These are phyloP conservation scores for Prunus mume DNA, from an alignment of 306 rosid genomes.

Conservation along the genomic window DNA sequence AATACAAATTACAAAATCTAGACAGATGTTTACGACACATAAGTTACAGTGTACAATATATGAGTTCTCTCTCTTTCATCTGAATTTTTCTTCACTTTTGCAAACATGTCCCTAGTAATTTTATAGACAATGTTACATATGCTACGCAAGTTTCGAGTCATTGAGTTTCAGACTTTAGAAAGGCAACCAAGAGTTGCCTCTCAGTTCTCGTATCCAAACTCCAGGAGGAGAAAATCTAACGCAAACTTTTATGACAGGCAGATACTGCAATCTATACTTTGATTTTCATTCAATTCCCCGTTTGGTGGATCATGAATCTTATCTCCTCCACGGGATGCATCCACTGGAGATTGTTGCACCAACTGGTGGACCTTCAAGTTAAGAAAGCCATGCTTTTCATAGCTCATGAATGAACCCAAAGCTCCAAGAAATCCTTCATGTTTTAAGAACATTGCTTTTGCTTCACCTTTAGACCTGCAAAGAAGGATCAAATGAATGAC, in stretches of 20 bases:
- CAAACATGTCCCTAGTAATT: slow-evolving; percentile 9
- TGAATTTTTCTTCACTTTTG: slow-evolving; percentile 1
- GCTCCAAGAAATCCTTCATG: slow-evolving; percentile 99
- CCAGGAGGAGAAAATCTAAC: not conserved
- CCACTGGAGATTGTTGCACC: slow-evolving; percentile 37
- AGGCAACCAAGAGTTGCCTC: slow-evolving; percentile 56
- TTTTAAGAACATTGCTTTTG: slow-evolving; percentile 85
- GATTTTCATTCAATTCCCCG: slow-evolving; percentile 56
- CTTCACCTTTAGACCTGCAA: slow-evolving; percentile 94
- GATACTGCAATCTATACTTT: slow-evolving; percentile 72
- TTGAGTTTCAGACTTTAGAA: slow-evolving; percentile 8
- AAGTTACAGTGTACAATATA: not conserved
- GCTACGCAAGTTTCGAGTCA: slow-evolving; percentile 20
- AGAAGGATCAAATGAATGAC: not conserved
- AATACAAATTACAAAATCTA: not conserved
- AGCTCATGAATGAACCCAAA: slow-evolving; percentile 78
- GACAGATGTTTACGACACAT: not conserved
- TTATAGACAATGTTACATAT: slow-evolving; percentile 22
- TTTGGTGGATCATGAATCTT: slow-evolving; percentile 32
- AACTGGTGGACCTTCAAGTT: slow-evolving; percentile 46
- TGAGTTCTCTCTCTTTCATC: slow-evolving; percentile 12
- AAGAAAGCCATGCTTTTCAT: slow-evolving; percentile 60
- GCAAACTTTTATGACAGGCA: slow-evolving; percentile 40
- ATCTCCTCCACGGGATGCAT: slow-evolving; percentile 36
- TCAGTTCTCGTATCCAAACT: not conserved